Evolutionary conservation across 2,329 filamentous ascomycete genomes (phyloP), one percentile per base, ranked within the genome.

Genomic region (Hirsutella thompsonii): DNA sequence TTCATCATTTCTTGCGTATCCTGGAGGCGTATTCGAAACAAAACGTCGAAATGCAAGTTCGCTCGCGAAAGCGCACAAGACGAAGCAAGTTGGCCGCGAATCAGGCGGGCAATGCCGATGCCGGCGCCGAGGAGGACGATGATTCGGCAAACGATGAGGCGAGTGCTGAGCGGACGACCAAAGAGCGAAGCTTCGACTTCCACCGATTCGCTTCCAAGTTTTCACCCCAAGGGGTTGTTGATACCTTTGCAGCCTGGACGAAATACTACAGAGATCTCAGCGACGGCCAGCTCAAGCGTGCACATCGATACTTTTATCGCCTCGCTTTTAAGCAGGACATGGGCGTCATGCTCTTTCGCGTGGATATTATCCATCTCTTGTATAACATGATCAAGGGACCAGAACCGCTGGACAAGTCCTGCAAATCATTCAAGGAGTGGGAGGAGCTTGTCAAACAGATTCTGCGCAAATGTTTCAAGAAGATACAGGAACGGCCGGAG

Each of bases 261-360:
- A 75, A 72, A 37, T 90, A 79, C 61, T 95, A 94, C 61, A 72
- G 70, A 33, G 92, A 98, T 48, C 70, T 98, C 10, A 74, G 79
- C 40, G 69, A 79, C 2, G 70, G 79, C 30, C 92, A 98, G 56
- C 67, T 96, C 30, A 96, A 96, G 64, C 79, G 92, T 5, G 82
- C 82, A 11, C 92, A 96, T 62, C 82, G 92, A 6, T 98, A 90
- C 59, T 89, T 98, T 54, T 93, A 96, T 55, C 81, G 90, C 0
- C 72, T 94, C 10, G 88, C 88, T 0, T 96, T 96, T 68, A 98
- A 96, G 63, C 84, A 94, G 59, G 86, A 95, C 37, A 80, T 92
- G 66, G 81, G 80, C 42, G 81, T 95, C 19, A 76, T 95, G 64
- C 70, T 98, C 1, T 96, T 88, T 61, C 79, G 90, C 9, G 76